Base-by-base conservation (phyloP, 257 asterid genomes). In the Rhazya stricta region DNA sequence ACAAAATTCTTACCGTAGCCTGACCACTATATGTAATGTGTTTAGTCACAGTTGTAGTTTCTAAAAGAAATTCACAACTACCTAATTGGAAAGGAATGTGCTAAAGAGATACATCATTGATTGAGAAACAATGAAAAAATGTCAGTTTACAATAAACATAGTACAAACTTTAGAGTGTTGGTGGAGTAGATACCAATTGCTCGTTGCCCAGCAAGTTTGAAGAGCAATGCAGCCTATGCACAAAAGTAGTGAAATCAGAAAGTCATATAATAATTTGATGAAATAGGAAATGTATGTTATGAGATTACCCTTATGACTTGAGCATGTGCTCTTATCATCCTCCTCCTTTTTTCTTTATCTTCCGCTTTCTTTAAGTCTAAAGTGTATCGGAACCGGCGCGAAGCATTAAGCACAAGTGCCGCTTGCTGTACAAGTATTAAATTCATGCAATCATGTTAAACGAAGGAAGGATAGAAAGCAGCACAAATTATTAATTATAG, bases 311-410 rank as follows among this genome's bases (percentile, higher is more conserved):
- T 78, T 71, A 94, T 88, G 86, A 91, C 98, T 91, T 94, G 98
- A 75, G 98, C 98, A 79, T 94, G 98, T 51, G 97, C 97, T 83
- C 97, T 84, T 76, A 94, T 90, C 94, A 86, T 86, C 77, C 97
- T 66, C 50, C 91, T 82, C 62, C 96, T 84, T 69, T 83, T 86
- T 74, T 94, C 97, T 75, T 86, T 85, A 73, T 88, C 93, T 67
- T 90, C 92, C 34, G 84, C 93, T 79, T 88, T 91, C 75, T 72
- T 86, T 85, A 94, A 84, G 90, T 94, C 98, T 76, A 94, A 74
- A 10, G 98, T 94, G 77, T 94, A 90, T 74, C 97, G 92, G 78
- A 94, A 94, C 37, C 98, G 89, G 6, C 98, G 98, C 60, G 98
- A 87, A 79, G 98, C 96, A 88, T 94, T 94, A 42, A 94, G 97